These are phyloP conservation scores for Favolaschia claudopus DNA, from an alignment of 768 basidiomycete species.

Conservation along the genomic window DNA sequence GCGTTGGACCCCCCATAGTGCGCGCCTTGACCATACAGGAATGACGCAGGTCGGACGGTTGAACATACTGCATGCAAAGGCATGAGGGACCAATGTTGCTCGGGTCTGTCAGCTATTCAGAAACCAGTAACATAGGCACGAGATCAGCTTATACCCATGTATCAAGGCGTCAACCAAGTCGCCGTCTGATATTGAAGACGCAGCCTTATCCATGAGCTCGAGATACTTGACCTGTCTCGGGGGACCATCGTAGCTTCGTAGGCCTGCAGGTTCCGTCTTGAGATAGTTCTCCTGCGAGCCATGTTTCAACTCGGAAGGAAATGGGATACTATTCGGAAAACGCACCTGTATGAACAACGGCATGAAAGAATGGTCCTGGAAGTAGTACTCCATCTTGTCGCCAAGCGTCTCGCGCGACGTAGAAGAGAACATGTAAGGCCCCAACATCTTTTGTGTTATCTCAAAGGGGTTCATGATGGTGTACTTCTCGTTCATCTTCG, in stretches of 20 bases:
- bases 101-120: conserved; percentile 61
- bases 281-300: conserved; percentile 88
- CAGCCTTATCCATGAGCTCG: conserved; percentile 84
- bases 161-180: conserved; percentile 94
- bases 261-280: conserved; percentile 76
- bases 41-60: conserved; percentile 86
- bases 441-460: conserved; percentile 86
- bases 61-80: conserved; percentile 93
- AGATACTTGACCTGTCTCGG: conserved; percentile 76
- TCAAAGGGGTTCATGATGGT: conserved; percentile 91
- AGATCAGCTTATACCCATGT: too few species aligned
- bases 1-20: conserved; percentile 72
- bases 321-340: neutral
- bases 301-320: neutral
- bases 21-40: conserved; percentile 75
- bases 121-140: neutral
- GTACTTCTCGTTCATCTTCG: conserved; percentile 92
- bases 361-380: conserved; percentile 94
- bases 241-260: conserved; percentile 65
- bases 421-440: conserved; percentile 88
- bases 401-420: conserved; percentile 83
- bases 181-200: conserved; percentile 92
- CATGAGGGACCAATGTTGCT: conserved; percentile 97
- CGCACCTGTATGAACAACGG: conserved; percentile 94
- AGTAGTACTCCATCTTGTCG: conserved; percentile 96